phyloP scores from a whole-genome alignment of 1,284 basidiomycete genomes.

The Microbotryomycetes sp. region DNA sequence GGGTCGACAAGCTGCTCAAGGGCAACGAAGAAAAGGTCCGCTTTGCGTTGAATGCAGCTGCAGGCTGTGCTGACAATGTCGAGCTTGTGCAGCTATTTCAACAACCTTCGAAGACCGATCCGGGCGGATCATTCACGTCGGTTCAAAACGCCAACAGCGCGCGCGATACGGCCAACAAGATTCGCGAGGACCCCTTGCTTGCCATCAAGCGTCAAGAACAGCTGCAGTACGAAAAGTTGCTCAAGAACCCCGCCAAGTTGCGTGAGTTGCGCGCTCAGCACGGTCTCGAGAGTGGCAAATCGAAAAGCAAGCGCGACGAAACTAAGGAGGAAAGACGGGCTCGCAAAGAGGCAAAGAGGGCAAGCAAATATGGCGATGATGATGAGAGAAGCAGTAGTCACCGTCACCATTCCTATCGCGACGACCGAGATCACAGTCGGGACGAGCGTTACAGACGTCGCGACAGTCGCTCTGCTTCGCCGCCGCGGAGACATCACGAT shows the following conservation, averaged over 20 bases:
- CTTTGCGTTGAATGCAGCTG: not conserved
- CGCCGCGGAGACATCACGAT: not conserved
- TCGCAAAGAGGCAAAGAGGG: conserved; percentile 51
- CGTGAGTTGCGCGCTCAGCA: conserved; percentile 67
- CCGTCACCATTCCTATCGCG: conserved; percentile 52
- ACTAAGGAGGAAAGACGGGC: conserved; percentile 47
- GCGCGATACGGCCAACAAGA: conserved; percentile 83
- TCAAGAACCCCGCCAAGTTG: conserved; percentile 83
- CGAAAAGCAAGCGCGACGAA: conserved; percentile 60
- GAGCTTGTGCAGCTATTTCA: conserved; percentile 13
- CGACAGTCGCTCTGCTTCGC: conserved; percentile 9
- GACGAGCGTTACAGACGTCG: conserved; percentile 17
- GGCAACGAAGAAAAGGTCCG: conserved; percentile 63
- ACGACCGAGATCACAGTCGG: conserved; percentile 11
- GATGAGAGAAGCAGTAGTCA: conserved; percentile 38
- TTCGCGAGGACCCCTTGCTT: conserved; percentile 89
- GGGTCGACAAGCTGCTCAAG: conserved; percentile 90
- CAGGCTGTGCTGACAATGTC: not conserved
- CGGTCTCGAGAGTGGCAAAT: conserved; percentile 53
- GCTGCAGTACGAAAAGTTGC: conserved; percentile 77
- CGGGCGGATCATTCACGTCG: conserved; percentile 58
- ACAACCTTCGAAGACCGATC: not conserved
- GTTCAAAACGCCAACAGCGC: conserved; percentile 86
- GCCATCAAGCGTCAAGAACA: conserved; percentile 98
- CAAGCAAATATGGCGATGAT: conserved; percentile 53